phyloP scores from a whole-genome alignment of 2,329 filamentous ascomycete genomes.

The Scorias spongiosa region DNA sequence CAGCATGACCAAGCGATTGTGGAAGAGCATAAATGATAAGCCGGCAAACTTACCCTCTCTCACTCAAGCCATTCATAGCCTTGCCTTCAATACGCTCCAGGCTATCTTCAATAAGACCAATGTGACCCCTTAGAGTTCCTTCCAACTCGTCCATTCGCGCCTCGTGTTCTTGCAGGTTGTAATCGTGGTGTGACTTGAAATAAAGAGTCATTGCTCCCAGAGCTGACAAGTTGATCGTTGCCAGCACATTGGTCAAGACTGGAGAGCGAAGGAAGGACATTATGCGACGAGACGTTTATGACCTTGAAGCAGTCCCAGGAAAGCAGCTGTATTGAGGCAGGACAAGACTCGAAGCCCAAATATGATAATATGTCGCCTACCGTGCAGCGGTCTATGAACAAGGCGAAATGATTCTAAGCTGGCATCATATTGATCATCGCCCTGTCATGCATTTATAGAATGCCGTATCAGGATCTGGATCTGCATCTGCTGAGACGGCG shows the following conservation, averaged over 20 bases:
- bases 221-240: conserved; percentile 6
- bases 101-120: conserved; percentile 32
- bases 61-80: conserved; percentile 19
- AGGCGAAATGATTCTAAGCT: too few species aligned
- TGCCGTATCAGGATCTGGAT: too few species aligned
- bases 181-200: conserved; percentile 21
- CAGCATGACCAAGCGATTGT: background rate
- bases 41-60: conserved; percentile 21
- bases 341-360: too few species aligned
- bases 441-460: too few species aligned
- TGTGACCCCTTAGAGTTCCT: conserved; percentile 32
- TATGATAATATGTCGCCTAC: too few species aligned
- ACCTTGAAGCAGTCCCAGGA: too few species aligned
- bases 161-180: conserved; percentile 33
- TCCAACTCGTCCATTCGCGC: conserved; percentile 34
- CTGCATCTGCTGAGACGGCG: too few species aligned
- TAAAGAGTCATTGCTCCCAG: conserved; percentile 8
- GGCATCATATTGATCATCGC: too few species aligned
- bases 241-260: conserved; percentile 3
- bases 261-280: conserved; percentile 7
- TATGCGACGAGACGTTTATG: background rate
- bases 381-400: too few species aligned
- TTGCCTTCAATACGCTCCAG: conserved; percentile 31
- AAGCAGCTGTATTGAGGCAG: too few species aligned
- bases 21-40: background rate